Base-by-base conservation (phyloP, 306 rosid species). In the Cicer cuneatum region DNA sequence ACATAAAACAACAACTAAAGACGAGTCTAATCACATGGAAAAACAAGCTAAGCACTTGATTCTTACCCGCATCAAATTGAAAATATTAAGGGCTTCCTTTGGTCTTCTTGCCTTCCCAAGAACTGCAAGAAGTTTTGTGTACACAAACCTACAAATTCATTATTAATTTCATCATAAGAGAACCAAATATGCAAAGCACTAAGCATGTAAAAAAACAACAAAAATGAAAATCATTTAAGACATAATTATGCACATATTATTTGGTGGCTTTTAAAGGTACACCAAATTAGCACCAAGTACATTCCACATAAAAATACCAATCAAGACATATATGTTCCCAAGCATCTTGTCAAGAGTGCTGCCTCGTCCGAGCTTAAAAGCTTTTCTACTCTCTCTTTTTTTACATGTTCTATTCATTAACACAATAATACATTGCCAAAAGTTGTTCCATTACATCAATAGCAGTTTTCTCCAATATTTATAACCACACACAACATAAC, bases 91-190 rank as follows among this genome's bases (percentile, higher is more conserved):
- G 74, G 97, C 97, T 85, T 89, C 97, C 80, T 82, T 78, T 7
- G 97, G 93, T 75, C 87, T 91, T 81, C 87, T 85, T 11, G 96
- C 86, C 86, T 82, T 91, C 76, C 97, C 98, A 47, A 93, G 98
- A 85, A 91, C 84, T 10, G 97, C 85, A 80, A 91, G 87, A 70
- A 93, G 92, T 71, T 93, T 91, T 2, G 98, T 93, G 77, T 91
- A 89, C 47, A 93, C 97, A 86, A 87, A 93, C 91, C 98, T 93
- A 83, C 84, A 85, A 74, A 47, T 51, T 67, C 76, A 40, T 75
- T 8, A 40, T 54, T 74, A 47, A 42, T 57, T 80, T 58, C 47
- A 67, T 64, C 39, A 13, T 38, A 45, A 47, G 71, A 62, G 59
- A 79, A 40, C 33, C 10, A 15, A 56, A 46, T 15, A 63, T 35